Evolutionary conservation across 768 basidiomycete genomes (phyloP), one percentile per base, ranked within the genome.

Genomic region (Epithele typhae): DNA sequence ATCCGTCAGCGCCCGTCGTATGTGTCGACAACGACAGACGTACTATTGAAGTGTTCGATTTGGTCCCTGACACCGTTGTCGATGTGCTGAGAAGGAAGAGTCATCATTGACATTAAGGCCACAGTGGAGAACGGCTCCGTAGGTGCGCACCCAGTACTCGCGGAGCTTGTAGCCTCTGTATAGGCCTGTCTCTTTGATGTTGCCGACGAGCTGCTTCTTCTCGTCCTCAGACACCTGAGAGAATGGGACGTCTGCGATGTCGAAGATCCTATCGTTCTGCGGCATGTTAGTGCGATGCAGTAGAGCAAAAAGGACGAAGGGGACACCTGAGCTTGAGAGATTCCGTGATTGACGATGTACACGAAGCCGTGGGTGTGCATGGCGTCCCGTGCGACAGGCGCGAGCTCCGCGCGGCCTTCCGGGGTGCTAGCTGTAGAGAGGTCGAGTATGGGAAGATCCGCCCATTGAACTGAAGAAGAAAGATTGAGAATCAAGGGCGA

Each of bases 81-180:
- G 42, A 75, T 68, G 45, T 68, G 63, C 73, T 75, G 22, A 40
- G 8, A 11, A 42, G 8, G 15, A 22, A 34, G 17, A 39, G 4
- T 23, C 11, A 25, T 15, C 19, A 32, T 25, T 5, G 10, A 19
- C 15, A 25, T 37, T 35, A n/a, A 12, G 24, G 19, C 2, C 1
- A 2, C 14, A 15, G 2, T 11, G 9, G 8, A 7, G 1, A 33
- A 18, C 0, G 5, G 7, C 24, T 7, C n/a, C 10, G 15, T 12
- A n/a, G 2, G 21, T 17, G 34, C 59, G 18, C 45, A 77, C 76
- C 74, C 72, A 79, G 47, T 75, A 75, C 37, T 71, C 66, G 5
- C 73, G 66, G 5, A 64, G 64, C 54, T 81, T 81, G 53, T 80
- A 81, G 2, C 78, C 78, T 51, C 75, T 71, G 52, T 70, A 78